Base-by-base conservation (phyloP, 139 green algal species). In the Chlorella sp. region DNA sequence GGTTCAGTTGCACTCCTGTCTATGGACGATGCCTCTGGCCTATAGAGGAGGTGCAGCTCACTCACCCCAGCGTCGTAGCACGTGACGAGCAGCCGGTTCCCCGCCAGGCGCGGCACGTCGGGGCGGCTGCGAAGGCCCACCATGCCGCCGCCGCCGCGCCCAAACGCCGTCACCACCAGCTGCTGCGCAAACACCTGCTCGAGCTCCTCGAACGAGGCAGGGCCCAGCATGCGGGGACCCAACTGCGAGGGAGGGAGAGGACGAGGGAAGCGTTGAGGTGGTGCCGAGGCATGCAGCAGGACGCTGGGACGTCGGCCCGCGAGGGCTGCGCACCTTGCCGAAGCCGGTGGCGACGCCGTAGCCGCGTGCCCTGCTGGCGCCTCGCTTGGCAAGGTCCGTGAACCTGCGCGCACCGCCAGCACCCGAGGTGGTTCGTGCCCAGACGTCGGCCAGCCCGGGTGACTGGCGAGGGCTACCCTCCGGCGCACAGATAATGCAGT, bases 131-230 rank as follows among this genome's bases (percentile, higher is more conserved):
- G 42, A 1, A 72, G 55, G 17, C 22, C 55, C 24, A 29, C 14
- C 22, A 20, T 27, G 55, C 20, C 42, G 55, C 55, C 55, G 22
- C 55, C 55, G 63, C 22, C 67, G 51, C 62, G 10, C 42, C 10
- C 42, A 55, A 26, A 17, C 10, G 42, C 10, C 42, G 17, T 10
- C 42, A 31, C 14, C 22, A 30, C 24, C 14, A 81, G 64, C 75
- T 81, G 75, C 3, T 3, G n/a, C 20, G 27, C 49, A 23, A 81
- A 68, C 1, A 81, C 69, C 3, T 81, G 70, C 55, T 81, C 75
- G 31, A 81, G 70, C 35, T 80, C 74, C 68, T 81, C 75, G 23
- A 77, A 77, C 26, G 30, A 51, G 33, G 63, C 65, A 10, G 75
- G 63, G 0, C 62, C 70, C 29, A 81, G 64, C 1, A 6, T 2